These are phyloP conservation scores for Pisolithus sp. DNA, from an alignment of 768 basidiomycete species.

Conservation along the genomic window DNA sequence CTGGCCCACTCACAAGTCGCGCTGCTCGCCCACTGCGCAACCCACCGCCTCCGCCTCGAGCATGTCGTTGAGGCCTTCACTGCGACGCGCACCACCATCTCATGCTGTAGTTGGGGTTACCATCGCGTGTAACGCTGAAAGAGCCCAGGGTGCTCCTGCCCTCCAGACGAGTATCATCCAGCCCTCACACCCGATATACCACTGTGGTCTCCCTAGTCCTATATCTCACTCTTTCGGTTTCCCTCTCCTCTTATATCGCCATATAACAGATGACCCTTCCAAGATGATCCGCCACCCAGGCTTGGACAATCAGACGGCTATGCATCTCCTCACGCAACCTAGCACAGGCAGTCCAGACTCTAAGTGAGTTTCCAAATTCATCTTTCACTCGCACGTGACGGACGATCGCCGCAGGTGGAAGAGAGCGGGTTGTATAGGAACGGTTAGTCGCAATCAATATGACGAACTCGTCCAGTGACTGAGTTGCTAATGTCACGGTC, in stretches of 20 bases:
- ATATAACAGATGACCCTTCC: constrained; percentile 13
- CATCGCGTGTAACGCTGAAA: constrained; percentile 20
- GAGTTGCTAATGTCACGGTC: not conserved
- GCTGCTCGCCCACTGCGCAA: constrained; percentile 3
- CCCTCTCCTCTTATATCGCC: constrained; percentile 25
- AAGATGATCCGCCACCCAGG: constrained; percentile 16
- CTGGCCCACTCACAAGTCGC: constrained; percentile 16
- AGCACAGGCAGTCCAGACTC: constrained; percentile 19
- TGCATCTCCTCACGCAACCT: constrained; percentile 25
- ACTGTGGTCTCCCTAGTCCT: constrained; percentile 17
- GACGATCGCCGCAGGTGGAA: constrained; percentile 12
- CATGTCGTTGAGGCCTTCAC: not conserved
- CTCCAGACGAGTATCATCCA: constrained; percentile 18
- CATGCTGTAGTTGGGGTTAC: constrained; percentile 13
- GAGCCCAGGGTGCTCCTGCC: constrained; percentile 15
- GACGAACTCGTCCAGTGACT: too few relatives aligned
- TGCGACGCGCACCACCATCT: not conserved
- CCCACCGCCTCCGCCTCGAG: not conserved
- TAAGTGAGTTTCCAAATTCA: constrained; percentile 10
- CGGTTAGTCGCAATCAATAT: constrained; percentile 8
- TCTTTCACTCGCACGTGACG: not conserved
- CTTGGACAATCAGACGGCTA: constrained; percentile 26
- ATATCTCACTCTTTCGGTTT: constrained; percentile 24
- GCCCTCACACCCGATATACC: constrained; percentile 21
- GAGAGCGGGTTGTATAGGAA: constrained; percentile 21